These are phyloP conservation scores for Nakazawaea holstii DNA, from an alignment of 805 yeast genomes.

Conservation along the genomic window DNA sequence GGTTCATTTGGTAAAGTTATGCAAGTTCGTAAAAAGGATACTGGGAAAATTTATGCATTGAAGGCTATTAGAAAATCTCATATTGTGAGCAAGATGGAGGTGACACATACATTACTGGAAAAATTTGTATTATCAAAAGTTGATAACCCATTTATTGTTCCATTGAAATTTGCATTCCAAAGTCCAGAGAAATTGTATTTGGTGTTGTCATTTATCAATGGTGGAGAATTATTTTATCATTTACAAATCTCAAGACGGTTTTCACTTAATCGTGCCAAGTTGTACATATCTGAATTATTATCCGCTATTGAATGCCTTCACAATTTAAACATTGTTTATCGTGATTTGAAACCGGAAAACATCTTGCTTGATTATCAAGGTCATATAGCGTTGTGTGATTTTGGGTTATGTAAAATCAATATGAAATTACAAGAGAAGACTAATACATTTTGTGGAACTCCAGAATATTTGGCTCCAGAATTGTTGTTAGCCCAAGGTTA, in stretches of 20 bases:
- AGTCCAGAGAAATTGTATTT: conserved; percentile 92
- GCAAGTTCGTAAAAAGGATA: conserved; percentile 96
- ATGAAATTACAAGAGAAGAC: conserved; percentile 85
- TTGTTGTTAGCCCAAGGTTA: conserved; percentile 87
- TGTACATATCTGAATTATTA: conserved; percentile 89
- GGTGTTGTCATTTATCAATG: conserved; percentile 89
- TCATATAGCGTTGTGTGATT: conserved; percentile 95
- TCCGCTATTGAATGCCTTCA: conserved; percentile 92
- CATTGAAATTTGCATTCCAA: conserved; percentile 93
- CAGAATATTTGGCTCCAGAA: conserved; percentile 96
- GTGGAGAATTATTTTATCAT: conserved; percentile 95
- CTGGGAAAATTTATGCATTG: conserved; percentile 89
- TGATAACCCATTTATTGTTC: conserved; percentile 93
- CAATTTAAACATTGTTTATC: conserved; percentile 84
- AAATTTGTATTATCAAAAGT: conserved; percentile 92
- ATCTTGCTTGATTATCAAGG: conserved; percentile 93
- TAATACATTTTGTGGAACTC: conserved; percentile 96
- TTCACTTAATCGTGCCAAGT: conserved; percentile 81
- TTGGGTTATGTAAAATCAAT: conserved; percentile 92
- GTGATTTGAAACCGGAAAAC: conserved; percentile 96
- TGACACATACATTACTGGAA: conserved; percentile 93
- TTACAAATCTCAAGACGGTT: conserved; percentile 87
- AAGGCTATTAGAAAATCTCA: conserved; percentile 93
- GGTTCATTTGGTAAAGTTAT: conserved; percentile 98
- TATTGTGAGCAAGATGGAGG: conserved; percentile 90